Percentiles rank a stretch among this genome's conserved stretches.
Conservation (phyloP, 257 asterid species). For the Echites panduratus region DNA sequence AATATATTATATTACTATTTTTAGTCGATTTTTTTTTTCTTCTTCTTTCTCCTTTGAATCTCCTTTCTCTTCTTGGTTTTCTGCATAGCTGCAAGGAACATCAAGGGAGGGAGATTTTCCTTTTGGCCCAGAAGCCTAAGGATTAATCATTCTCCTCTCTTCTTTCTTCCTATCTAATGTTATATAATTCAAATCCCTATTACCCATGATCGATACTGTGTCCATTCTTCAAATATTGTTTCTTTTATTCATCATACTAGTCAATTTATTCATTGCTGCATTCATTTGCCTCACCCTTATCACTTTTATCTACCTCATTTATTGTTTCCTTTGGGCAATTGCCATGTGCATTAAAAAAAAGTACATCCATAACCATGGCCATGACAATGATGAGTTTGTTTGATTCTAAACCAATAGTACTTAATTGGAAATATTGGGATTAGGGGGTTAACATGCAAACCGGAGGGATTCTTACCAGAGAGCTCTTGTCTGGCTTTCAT, state of each 20-base stretch:
- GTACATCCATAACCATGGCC: neutral
- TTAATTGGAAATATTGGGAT: neutral
- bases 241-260: neutral
- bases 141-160: neutral
- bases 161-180: neutral
- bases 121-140: neutral
- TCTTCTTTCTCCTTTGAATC: no score
- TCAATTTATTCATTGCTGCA: neutral
- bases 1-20: neutral
- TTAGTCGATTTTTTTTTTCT: neutral
- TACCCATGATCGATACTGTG: neutral
- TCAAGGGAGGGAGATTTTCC: neutral
- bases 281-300: neutral
- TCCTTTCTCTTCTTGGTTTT: neutral
- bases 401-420: neutral
- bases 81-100: neutral
- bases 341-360: neutral
- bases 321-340: neutral
- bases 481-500: neutral
- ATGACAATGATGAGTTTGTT: neutral
- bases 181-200: neutral
- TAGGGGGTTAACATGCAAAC: neutral
- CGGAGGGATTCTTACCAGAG: neutral
- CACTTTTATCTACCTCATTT: neutral
- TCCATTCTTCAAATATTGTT: neutral